Conservation (phyloP, 139 green algal species). For the Volvox africanus region DNA sequence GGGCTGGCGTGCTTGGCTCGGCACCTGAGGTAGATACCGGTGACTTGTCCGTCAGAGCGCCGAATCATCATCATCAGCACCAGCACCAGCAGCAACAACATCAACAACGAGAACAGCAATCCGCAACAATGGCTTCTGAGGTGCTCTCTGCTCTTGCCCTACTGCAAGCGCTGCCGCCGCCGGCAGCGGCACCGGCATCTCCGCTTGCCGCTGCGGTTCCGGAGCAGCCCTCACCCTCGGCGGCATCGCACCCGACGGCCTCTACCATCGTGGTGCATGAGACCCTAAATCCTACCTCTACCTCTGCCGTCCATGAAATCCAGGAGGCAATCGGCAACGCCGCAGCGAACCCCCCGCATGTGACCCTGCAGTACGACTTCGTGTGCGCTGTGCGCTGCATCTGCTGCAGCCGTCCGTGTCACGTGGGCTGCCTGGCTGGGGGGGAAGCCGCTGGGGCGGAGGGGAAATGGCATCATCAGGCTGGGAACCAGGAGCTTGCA, state of each 20-base stretch:
- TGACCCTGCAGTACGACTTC: background rate
- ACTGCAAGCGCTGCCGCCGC: background rate
- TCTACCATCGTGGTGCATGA: background rate
- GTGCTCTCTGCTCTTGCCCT: too few species aligned
- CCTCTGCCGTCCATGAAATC: background rate
- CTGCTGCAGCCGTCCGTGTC: conserved; percentile 13
- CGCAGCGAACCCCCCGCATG: background rate
- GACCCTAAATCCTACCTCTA: background rate
- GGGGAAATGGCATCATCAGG: too few species aligned
- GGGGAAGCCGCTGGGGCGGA: too few species aligned
- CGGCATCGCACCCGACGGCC: background rate
- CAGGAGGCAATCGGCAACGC: background rate
- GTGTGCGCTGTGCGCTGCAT: background rate
- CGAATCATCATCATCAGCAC: background rate
- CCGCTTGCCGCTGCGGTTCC: background rate
- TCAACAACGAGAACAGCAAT: background rate
- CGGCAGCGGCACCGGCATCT: too few species aligned
- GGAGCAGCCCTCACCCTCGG: background rate
- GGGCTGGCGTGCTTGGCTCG: too few species aligned
- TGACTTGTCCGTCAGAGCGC: too few species aligned
- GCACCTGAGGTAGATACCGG: too few species aligned
- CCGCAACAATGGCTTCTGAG: background rate
- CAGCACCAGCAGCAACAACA: background rate
- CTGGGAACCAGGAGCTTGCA: too few species aligned
- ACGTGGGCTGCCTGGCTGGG: background rate